Base-by-base conservation (phyloP, 23 red algal genomes). In the Chondrus crispus region DNA sequence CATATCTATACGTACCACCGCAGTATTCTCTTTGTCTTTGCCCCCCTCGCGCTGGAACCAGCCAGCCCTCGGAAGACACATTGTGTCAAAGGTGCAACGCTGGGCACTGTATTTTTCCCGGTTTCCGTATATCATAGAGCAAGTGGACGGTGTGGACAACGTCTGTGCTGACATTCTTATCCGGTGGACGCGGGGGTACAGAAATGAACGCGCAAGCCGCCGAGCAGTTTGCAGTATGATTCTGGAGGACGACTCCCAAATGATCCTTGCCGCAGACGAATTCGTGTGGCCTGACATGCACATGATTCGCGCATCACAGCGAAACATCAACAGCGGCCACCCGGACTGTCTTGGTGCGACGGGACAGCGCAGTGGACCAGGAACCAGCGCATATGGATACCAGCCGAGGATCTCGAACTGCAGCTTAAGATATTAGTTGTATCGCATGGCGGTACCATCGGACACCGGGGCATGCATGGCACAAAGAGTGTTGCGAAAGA, bases 51-150 rank as follows among this genome's bases (percentile, higher is more conserved):
- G 16, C 10, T 85, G 13, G 80, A 85, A 11, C 54, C 80, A 22
- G n/a, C 48, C 11, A 10, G n/a, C n/a, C n/a, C n/a, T 85, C 16
- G 48, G 24, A 64, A 29, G 80, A 16, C 80, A 85, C 43, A 40
- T 85, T 11, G 52, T 85, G 10, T n/a, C 48, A 11, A 85, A 85
- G 54, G 80, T 85, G 54, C 80, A 85, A 66, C n/a, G 80, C 14
- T 85, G 80, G 52, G 54, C 49, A 35, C 52, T 85, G 54, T 40
- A 68, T 22, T 51, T 85, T 63, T 64, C 80, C 18, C 9, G 24
- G 80, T 85, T 85, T 28, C 9, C 13, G 14, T 85, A 64, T 36
- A 37, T 64, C 9, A 85, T 85, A 24, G 80, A 85, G 22, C 14
- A 85, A 69, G 22, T 85, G 12, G 12, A 22, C 29, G 80, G 80